Base-by-base conservation (phyloP, 1,139 yeast species). In the Saccharomycopsis hybrid region DNA sequence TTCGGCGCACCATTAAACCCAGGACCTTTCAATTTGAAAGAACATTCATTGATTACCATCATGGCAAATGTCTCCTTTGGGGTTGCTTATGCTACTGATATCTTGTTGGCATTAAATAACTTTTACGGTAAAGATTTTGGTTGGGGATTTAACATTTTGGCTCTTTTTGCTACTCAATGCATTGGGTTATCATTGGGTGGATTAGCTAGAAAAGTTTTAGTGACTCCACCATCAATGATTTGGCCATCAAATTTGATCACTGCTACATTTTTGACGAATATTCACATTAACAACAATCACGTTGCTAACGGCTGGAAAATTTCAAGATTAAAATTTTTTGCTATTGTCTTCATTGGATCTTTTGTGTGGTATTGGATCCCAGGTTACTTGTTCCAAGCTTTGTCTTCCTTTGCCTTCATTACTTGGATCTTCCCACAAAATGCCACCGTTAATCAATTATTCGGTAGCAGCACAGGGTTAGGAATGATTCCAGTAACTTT, bases 161-260 rank as follows among this genome's bases (percentile, higher is more conserved):
- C 79, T 36, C 70, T 75, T 49, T 65, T 79, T 59, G 66, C 80
- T 29, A 75, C 84, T 35, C 85, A 82, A 63, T 69, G 80, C 58
- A 70, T 82, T 47, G 88, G 88, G 9, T 78, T 80, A 56, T 80
- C 84, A 13, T 64, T 80, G 50, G 85, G 85, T 39, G 89, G 89
- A 44, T 55, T 78, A 54, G 71, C 74, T 45, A 69, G 78, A 59
- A 70, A 77, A 58, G 70, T 79, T 30, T 69, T 82, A 57, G 82
- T 82, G 18, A 76, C 76, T 54, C 84, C 87, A 2, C 73, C 82
- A 3, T 68, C 78, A 5, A 78, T 82, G 66, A 73, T 82, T 47
- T 83, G 89, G 89, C 89, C 89, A 1, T 65, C 77, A 13, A 68
- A 63, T 52, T 63, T 70, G 44, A 71, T 69, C 5, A 62, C 70